Evolutionary conservation across 441 rosid genomes (phyloP).

Genomic region (Populus hybrid): DNA sequence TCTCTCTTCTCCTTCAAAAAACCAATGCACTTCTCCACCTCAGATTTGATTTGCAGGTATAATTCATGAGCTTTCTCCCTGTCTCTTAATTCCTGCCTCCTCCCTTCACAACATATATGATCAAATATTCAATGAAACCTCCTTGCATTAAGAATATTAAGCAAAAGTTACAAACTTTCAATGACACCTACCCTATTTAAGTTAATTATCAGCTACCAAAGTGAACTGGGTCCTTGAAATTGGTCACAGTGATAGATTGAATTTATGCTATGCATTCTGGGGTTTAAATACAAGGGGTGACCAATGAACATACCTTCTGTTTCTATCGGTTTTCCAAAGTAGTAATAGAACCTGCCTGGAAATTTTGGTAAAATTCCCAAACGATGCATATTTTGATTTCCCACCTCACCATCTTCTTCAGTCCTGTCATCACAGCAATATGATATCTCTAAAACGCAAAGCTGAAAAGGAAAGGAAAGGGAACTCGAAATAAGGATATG

Average conservation of each 20-base stretch:
- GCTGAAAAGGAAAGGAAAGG: neutral
- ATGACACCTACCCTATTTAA: no score
- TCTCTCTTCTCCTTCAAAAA: slow-evolving; percentile 65
- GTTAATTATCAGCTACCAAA: no score
- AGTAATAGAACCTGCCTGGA: slow-evolving; percentile 79
- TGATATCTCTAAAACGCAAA: neutral
- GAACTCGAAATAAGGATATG: neutral
- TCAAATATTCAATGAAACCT: neutral
- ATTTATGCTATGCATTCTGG: no score
- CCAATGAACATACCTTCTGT: slow-evolving; percentile 44
- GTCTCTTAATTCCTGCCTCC: slow-evolving; percentile 53
- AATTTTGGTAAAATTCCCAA: slow-evolving; percentile 67
- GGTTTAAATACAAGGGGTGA: neutral
- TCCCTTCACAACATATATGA: slow-evolving; percentile 39
- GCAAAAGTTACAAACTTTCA: neutral
- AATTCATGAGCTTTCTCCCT: slow-evolving; percentile 58
- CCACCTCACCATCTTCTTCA: slow-evolving; percentile 55
- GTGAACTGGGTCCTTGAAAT: no score
- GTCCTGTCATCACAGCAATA: slow-evolving; percentile 33
- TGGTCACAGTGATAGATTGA: no score
- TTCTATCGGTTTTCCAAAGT: slow-evolving; percentile 67
- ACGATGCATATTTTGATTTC: slow-evolving; percentile 58
- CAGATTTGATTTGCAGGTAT: slow-evolving; percentile 61
- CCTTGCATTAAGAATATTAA: neutral
- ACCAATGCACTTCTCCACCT: slow-evolving; percentile 61